Evolutionary conservation across 2,329 filamentous ascomycete species (phyloP), one percentile per base, ranked within the genome.

Genomic region (Madurella mycetomatis): DNA sequence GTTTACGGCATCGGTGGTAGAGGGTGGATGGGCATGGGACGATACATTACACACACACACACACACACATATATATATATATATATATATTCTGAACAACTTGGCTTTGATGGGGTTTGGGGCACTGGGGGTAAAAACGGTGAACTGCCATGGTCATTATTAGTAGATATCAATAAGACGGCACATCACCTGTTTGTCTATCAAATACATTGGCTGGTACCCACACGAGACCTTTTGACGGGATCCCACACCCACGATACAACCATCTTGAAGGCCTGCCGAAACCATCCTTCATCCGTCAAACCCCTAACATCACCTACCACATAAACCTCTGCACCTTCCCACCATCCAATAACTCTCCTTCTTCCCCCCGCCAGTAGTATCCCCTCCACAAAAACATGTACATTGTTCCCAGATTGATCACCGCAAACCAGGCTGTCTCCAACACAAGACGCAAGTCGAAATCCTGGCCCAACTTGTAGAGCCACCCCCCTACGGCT

Each of bases 321-420:
- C 88, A 95, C 83, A 95, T 88, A 67, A 95, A 95, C 50, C 89
- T 78, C 74, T 94, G 89, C 56, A 83, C 68, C 16, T 73, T 74
- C 3, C 83, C 84, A 0, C 66, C 73, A 44, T 85, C 81, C 32
- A 82, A 73, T 2, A 81, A 44, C 5, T 65, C 70, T 9, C 81
- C 82, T 25, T 79, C 74, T 49, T 76, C 74, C 1, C 73, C 69
- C 60, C 67, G 70, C 88, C 90, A 94, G 52, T 77, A 69, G 59
- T 89, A 94, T 0, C 83, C 84, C 63, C 77, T 77, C 53, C 76
- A 76, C 50, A 94, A 66, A 66, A 94, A 95, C 2, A 90, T 73
- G 65, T 86, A 88, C 60, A 86, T 85, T 2, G 88, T 90, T 0
- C 67, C 76, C 1, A 67, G 66, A 66, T 92, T 90, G 51, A 94